Evolutionary conservation across 768 basidiomycete genomes (phyloP), one percentile per base, ranked within the genome.

Genomic region (Lactarius akahatsu): DNA sequence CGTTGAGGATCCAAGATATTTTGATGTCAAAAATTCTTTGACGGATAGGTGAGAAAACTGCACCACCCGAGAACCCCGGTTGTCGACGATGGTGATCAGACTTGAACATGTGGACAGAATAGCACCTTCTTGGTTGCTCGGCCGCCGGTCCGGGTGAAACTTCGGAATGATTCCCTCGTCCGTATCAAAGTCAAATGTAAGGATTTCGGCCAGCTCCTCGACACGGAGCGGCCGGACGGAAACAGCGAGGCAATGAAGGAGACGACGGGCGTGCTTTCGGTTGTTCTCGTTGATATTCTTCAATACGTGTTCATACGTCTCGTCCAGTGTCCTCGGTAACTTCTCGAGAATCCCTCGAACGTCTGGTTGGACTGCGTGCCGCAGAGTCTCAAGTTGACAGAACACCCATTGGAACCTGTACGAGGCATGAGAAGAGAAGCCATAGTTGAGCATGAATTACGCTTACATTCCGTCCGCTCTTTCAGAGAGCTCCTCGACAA

Each of bases 401-500:
- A n/a, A 45, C 8, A 45, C 43, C 20, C 43, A 45, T 10, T n/a
- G 43, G 1, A 45, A 45, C 43, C 43, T 45, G 43, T n/a, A 13
- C 8, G 43, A 45, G 7, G 9, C 43, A n/a, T 10, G 43, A 9
- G 0, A 0, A 7, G 8, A 10, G 8, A 45, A 16, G 0, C n/a
- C 10, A 45, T 45, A 20, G 1, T n/a, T 0, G 9, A n/a, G 8
- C 3, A 1, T 0, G 38, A 16, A 45, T 8, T 3, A n/a, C 2
- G 8, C 43, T 9, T n/a, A 45, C 43, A 20, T 45, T n/a, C 43
- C 43, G 8, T 45, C 43, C 8, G 43, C 43, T 45, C 43, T n/a
- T 9, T 45, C 20, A n/a, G 43, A 45, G 20, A 45, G 43, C 7
- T n/a, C 7, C 8, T 45, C 18, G 8, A n/a, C 43, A 45, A n/a